Evolutionary conservation across 257 asterid species (phyloP).

Genomic region (Plectranthus barbatus): DNA sequence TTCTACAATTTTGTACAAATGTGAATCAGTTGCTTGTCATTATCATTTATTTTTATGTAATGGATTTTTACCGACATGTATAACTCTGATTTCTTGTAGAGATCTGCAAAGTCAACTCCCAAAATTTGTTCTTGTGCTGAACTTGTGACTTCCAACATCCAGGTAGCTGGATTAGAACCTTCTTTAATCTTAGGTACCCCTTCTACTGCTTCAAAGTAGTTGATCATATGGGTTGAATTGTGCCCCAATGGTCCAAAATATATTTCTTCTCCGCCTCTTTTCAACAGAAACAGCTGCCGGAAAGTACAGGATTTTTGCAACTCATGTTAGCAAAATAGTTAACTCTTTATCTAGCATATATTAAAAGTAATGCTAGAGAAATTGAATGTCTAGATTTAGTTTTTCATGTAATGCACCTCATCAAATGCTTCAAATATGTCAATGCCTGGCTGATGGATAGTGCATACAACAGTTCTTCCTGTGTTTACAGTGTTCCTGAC

Average conservation of each 20-base stretch:
- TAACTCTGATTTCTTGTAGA: no score
- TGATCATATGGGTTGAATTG: conserved; percentile 38
- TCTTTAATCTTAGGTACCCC: conserved; percentile 41
- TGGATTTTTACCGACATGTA: no score
- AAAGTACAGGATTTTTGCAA: no score
- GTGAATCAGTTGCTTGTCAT: no score
- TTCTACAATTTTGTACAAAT: no score
- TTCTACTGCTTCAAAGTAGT: conserved; percentile 37
- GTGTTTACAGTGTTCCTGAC: conserved; percentile 55
- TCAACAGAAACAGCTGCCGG: conserved; percentile 44
- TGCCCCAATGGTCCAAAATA: conserved; percentile 46
- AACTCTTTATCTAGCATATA: no score
- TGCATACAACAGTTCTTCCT: conserved; percentile 58
- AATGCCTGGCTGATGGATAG: conserved; percentile 62
- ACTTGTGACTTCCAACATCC: no score
- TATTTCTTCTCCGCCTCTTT: conserved; percentile 54
- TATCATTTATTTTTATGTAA: no score
- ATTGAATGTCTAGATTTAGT: not conserved
- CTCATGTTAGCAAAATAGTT: no score
- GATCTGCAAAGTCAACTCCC: no score
- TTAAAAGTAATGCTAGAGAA: not conserved
- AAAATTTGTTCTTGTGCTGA: no score
- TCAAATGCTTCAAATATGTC: conserved; percentile 63
- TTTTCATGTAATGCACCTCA: conserved; percentile 23
- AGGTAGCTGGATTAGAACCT: conserved; percentile 58